Base-by-base conservation (phyloP, 208 protist genomes). In the Trypanosoma lewisi region DNA sequence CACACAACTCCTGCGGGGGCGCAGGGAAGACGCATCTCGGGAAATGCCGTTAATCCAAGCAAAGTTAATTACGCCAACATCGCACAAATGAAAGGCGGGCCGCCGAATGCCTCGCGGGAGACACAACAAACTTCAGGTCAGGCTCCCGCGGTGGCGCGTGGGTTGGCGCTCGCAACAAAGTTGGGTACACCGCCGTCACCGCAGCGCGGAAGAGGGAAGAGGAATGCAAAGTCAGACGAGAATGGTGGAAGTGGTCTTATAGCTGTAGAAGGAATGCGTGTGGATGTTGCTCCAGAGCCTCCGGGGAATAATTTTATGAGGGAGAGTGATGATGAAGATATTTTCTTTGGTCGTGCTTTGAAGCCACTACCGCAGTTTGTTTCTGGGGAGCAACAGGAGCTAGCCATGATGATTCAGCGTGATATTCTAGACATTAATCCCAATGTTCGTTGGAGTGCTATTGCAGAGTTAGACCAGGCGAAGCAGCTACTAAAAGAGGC, bases 401-500 rank as follows among this genome's bases (percentile, higher is more conserved):
- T 96, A 16, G 87, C 87, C 16, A 76, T 77, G 33, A 85, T 69
- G 4, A 91, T 96, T 45, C 70, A 86, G 67, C 85, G 87, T 8
- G 91, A 96, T 28, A 94, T 96, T 23, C 74, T 96, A 16, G 87
- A 94, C 54, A 80, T 83, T n/a, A 88, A 94, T 63, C 87, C 87
- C n/a, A 75, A 83, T 42, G 82, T 98, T 19, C 70, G 72, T 5
- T 98, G 92, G 91, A 66, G 51, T 42, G 85, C 97, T 66, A 97
- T 99, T 68, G 97, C 94, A 11, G 86, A 83, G 28, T 73, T 98
- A 14, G 82, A 96, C 9, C 67, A 92, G 25, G 95, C 93, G 21
- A 99, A 98, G 75, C 78, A 87, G 31, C 70, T 98, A 34, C 82
- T 99, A 52, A 84, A 94, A 68, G 96, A 99, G 78, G 87, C 89